Evolutionary conservation across 2,329 filamentous ascomycete genomes (phyloP), one percentile per base, ranked within the genome.

Genomic region (Trichoderma brevicompactum): DNA sequence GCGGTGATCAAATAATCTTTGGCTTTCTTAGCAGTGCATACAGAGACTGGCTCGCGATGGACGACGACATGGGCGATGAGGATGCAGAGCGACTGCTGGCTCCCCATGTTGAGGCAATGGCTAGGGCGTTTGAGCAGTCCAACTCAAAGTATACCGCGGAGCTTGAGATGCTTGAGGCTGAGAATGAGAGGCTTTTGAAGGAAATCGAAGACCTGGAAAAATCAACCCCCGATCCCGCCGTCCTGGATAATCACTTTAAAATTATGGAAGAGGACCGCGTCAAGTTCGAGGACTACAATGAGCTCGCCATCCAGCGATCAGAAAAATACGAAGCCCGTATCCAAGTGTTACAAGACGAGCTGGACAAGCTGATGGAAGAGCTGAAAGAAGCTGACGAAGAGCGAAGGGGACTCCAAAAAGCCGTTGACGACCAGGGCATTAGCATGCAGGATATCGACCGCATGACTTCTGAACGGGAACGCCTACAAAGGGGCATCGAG

Each of bases 391-490:
- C 90, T 0, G 94, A 98, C 69, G 88, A 91, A 15, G 95, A 99
- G 76, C 88, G 92, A 68, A 81, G 87, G 48, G 84, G 85, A 36
- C 83, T 99, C 9, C 94, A 98, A 76, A 88, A 90, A 66, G 89
- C 91, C 36, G 93, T 99, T 34, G 95, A 98, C 77, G 89, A 90
- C 71, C 92, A 96, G 74, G 95, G 95, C 2, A 94, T 99, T 75
- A 96, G 93, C 73, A 96, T 97, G 79, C 91, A 95, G 79, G 95
- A 99, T 84, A 98, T 99, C 74, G 95, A 99, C 83, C 92, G 95
- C 77, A 97, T 99, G 94, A 97, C 93, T 71, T 89, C 92, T 41
- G 95, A 99, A 77, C 89, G 94, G 61, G 95, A 99, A 73, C 89
- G 95, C 53, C 85, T 99, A n/a, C 92, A 96, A 69, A 94, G 90